These are phyloP conservation scores for Lachancea dasiensis DNA, from an alignment of 805 yeast genomes.

Conservation along the genomic window DNA sequence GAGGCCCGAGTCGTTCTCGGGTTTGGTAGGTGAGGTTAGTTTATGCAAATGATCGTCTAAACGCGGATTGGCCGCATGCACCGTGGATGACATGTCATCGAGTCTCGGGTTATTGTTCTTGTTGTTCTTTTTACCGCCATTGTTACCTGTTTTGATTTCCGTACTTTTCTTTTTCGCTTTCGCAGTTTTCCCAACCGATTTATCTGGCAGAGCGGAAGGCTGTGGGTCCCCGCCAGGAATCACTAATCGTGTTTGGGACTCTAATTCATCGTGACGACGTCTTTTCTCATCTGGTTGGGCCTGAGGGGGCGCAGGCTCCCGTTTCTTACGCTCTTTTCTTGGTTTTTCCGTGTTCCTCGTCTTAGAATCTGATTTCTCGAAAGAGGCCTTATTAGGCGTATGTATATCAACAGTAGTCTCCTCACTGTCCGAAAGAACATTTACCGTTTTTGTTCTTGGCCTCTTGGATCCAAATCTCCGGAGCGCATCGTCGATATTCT, in stretches of 20 bases:
- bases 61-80: constrained; percentile 9
- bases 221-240: constrained; percentile 20
- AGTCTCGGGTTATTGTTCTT: constrained; percentile 12
- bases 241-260: constrained; percentile 28
- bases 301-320: constrained; percentile 32
- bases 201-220: neutral
- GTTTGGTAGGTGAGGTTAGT: constrained; percentile 18
- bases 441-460: constrained; percentile 28
- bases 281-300: constrained; percentile 28
- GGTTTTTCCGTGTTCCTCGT: constrained; percentile 7
- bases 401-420: constrained; percentile 7
- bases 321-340: constrained; percentile 22
- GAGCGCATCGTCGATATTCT: constrained; percentile 34
- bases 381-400: neutral
- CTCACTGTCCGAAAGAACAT: constrained; percentile 23
- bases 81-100: neutral
- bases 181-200: neutral
- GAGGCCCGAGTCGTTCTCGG: constrained; percentile 28
- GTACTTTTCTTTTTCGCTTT: no score
- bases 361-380: neutral
- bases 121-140: constrained; percentile 15
- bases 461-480: constrained; percentile 33
- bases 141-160: no score
- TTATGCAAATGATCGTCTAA: constrained; percentile 13
- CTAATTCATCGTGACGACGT: constrained; percentile 29